Evolutionary conservation across 129 eudicot genomes (phyloP), one percentile per base, ranked within the genome.

Genomic region (Saussurea involucrata): DNA sequence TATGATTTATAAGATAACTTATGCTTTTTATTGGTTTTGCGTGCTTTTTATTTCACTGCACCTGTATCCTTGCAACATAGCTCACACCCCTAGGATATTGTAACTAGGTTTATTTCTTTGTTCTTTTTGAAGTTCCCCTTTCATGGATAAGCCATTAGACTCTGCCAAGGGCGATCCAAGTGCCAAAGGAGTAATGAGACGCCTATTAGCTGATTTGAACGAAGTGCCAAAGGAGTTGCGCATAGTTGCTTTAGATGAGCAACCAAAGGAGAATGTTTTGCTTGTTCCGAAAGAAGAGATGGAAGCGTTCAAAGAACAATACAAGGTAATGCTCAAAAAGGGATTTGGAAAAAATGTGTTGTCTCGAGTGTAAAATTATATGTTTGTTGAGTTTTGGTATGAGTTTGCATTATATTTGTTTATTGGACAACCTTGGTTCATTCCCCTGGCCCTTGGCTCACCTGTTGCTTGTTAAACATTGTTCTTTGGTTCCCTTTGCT

Each of bases 181-280:
- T 25, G 72, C 27, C 46, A 44, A 75, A 75, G 18, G 24, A 63
- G n/a, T n/a, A 6, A 4, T 8, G 31, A 10, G 18, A n/a, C 27
- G 0, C 2, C 6, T 22, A 8, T 6, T 17, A 6, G 0, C 9
- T 72, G 67, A 55, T 32, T 20, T 72, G 71, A 40, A 36, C 27
- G 11, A 63, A 24, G 7, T 44, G 27, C 40, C 36, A 15, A 3
- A 3, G 12, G 11, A 68, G 29, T 12, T 7, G 73, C 24, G 15
- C 21, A 12, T 36, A 25, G 3, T n/a, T 10, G 40, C 11, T 28
- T 8, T 32, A 8, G 7, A 12, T 73, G 34, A 33, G 20, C 49
- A 73, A 32, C 77, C 77, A 73, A 32, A 67, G 74, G 57, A 49
- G 49, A 74, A 77, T 68, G 68, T 77, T n/a, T n/a, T n/a, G n/a